These are phyloP conservation scores for Fraxinus floribunda DNA, from an alignment of 305 asterid species.

Conservation along the genomic window DNA sequence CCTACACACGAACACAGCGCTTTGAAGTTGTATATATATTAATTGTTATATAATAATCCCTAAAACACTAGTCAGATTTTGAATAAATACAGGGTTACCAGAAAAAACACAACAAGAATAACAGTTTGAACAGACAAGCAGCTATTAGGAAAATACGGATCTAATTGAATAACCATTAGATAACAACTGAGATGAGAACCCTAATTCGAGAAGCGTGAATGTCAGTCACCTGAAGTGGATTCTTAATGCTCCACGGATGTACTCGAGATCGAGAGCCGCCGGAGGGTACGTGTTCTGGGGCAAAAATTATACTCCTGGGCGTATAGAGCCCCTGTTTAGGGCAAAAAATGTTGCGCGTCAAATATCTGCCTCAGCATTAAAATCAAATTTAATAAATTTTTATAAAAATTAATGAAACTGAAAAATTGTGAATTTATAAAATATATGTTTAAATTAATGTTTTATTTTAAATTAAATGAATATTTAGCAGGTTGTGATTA, in stretches of 20 bases:
- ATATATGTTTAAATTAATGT: no score
- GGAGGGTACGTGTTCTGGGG: background rate
- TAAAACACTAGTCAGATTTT: background rate
- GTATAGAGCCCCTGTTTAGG: background rate
- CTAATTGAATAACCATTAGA: background rate
- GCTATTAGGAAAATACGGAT: background rate
- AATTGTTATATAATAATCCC: background rate
- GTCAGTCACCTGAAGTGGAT: background rate
- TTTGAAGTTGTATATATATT: background rate
- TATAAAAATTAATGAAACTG: no score
- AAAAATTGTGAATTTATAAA: no score
- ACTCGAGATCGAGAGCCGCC: background rate
- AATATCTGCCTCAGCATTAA: no score
- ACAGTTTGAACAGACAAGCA: background rate
- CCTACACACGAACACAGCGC: background rate
- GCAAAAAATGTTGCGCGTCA: no score
- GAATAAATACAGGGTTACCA: background rate
- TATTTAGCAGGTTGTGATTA: no score
- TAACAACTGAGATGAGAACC: background rate
- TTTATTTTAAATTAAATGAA: no score
- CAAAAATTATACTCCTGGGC: background rate
- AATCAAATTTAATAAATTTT: no score
- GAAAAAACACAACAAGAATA: background rate
- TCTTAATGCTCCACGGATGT: background rate
- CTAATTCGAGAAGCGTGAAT: background rate